Conservation (phyloP, 202 grass and related monocot species). For the Cymbopogon flexuosus region DNA sequence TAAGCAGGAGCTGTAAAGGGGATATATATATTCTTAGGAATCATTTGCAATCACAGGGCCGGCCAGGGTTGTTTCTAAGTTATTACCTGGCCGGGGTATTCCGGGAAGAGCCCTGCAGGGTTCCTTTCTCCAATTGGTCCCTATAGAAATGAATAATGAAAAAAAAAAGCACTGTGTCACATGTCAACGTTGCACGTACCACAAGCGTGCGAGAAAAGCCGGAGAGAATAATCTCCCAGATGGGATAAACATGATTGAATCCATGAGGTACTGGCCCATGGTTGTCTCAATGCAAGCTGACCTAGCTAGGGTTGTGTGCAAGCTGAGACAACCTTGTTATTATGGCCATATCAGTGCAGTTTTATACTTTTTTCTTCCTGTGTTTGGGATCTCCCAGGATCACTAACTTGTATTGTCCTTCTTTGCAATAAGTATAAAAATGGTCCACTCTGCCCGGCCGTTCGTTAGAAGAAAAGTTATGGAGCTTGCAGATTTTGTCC, state of each 20-base stretch:
- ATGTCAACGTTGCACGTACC: constrained; percentile 59
- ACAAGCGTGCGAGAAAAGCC: constrained; percentile 53
- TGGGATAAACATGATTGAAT: constrained; percentile 45
- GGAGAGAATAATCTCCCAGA: constrained; percentile 43
- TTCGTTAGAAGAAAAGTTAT: background rate
- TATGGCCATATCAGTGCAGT: background rate
- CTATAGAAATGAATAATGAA: constrained; percentile 24
- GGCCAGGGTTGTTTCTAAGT: constrained; percentile 4
- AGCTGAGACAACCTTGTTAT: background rate
- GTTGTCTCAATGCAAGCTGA: constrained; percentile 3
- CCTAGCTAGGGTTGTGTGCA: background rate
- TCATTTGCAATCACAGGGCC: constrained; percentile 21
- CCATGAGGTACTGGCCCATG: constrained; percentile 43
- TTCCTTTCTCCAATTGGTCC: constrained; percentile 66
- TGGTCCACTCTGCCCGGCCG: background rate
- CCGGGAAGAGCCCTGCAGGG: constrained; percentile 55
- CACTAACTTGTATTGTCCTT: background rate
- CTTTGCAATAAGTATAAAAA: background rate
- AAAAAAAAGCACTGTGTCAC: constrained; percentile 38
- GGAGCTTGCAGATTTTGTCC: background rate
- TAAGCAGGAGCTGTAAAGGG: constrained; percentile 43
- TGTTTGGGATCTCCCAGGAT: background rate
- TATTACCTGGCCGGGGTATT: constrained; percentile 79
- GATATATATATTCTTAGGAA: constrained; percentile 27
- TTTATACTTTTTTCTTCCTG: background rate